Conservation (phyloP, 768 basidiomycete genomes). For the Collybia sp. region DNA sequence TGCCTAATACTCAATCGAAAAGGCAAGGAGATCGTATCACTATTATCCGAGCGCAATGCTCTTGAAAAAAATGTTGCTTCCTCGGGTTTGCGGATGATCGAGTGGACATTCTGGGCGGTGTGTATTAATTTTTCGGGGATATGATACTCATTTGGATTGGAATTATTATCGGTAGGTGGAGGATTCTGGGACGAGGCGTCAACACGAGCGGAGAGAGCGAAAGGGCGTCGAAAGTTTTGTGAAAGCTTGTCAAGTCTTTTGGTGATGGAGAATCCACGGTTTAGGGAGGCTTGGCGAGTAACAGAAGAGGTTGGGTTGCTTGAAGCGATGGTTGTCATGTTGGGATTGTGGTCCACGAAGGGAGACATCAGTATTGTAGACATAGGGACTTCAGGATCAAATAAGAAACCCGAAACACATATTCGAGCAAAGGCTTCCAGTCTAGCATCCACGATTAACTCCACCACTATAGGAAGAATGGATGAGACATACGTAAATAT, state of each 20-base stretch:
- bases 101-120: constrained; percentile 28
- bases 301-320: constrained; percentile 21
- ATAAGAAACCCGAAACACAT: constrained; percentile 81
- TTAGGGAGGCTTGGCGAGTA: constrained; percentile 30
- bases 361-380: constrained; percentile 41
- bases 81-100: constrained; percentile 36
- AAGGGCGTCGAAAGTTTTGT: constrained; percentile 47
- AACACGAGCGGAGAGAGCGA: constrained; percentile 34
- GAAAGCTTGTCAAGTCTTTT: constrained; percentile 41
- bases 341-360: constrained; percentile 22
- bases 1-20: constrained; percentile 58
- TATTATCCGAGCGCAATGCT: constrained; percentile 39
- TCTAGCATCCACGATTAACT: constrained; percentile 30
- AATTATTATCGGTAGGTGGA: too few relatives aligned
- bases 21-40: constrained; percentile 50
- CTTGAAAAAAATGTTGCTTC: constrained; percentile 48
- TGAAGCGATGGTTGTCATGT: constrained; percentile 17
- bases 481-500: constrained; percentile 69
- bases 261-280: constrained; percentile 40
- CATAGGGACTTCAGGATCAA: constrained; percentile 73
- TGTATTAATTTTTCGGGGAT: constrained; percentile 28
- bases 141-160: constrained; percentile 6
- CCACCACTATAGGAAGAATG: neutral
- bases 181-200: constrained; percentile 16
- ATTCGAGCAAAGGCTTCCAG: constrained; percentile 86